phyloP scores from a whole-genome alignment of 2,329 filamentous ascomycete species.

The Aspergillus eucalypticola region DNA sequence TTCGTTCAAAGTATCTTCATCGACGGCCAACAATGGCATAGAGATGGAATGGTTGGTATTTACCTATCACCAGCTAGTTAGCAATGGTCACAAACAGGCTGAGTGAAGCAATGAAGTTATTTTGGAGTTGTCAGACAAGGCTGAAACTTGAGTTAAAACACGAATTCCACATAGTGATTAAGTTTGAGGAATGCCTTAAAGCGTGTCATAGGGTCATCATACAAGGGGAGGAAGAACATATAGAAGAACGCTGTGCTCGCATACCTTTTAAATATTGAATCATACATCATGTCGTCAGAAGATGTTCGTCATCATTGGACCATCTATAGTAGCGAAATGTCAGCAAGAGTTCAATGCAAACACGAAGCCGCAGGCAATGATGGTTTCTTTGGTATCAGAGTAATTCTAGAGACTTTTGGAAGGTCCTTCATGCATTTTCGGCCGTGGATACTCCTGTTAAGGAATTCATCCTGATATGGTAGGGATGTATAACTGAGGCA shows the following conservation, averaged over 20 bases:
- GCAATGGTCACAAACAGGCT: conserved; percentile 24
- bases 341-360: too few relatives aligned
- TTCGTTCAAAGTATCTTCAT: conserved; percentile 68
- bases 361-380: too few relatives aligned
- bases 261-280: conserved; percentile 47
- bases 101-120: conserved; percentile 20
- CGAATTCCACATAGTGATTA: conserved; percentile 64
- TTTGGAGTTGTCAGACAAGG: conserved; percentile 60
- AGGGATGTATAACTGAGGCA: too few relatives aligned
- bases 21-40: conserved; percentile 27
- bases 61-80: conserved; percentile 39
- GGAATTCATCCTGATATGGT: too few relatives aligned
- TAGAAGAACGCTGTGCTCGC: conserved; percentile 11
- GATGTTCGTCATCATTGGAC: conserved; percentile 4
- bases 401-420: too few relatives aligned
- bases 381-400: too few relatives aligned
- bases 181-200: conserved; percentile 68
- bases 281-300: neutral
- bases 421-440: too few relatives aligned
- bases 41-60: conserved; percentile 23
- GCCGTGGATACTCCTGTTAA: too few relatives aligned
- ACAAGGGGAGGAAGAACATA: conserved; percentile 32
- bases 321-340: too few relatives aligned
- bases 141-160: conserved; percentile 66
- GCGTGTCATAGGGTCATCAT: conserved; percentile 65